Percentiles rank a stretch among this genome's conserved stretches.
Evolutionary conservation across 2,329 filamentous ascomycete genomes (phyloP).

Genomic region (Exophiala sp.): DNA sequence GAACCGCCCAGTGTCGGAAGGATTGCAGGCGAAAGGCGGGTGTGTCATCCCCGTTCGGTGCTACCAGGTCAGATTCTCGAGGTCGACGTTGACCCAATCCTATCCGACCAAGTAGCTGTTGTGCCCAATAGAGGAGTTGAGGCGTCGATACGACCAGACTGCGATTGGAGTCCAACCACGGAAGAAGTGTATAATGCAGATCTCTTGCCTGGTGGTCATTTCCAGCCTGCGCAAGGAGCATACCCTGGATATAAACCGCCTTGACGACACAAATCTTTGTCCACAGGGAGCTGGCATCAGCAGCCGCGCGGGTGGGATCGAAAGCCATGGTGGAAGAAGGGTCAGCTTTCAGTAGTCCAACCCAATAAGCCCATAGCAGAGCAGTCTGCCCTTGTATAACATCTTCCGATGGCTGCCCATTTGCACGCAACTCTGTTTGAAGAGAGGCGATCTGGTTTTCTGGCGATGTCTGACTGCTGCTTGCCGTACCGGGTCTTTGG

Average conservation of each 20-base stretch:
- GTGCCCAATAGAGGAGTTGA: constrained; percentile 74
- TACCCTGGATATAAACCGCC: constrained; percentile 72
- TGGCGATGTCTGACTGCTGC: constrained; percentile 21
- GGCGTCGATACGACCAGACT: constrained; percentile 48
- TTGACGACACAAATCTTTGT: constrained; percentile 79
- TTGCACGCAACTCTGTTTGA: constrained; percentile 17
- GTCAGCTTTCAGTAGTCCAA: constrained; percentile 8
- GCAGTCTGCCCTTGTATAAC: constrained; percentile 76
- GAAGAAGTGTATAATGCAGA: constrained; percentile 64
- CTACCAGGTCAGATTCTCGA: constrained; percentile 12
- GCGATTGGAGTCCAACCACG: constrained; percentile 51
- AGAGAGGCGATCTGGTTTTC: constrained; percentile 34
- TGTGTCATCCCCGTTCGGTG: constrained; percentile 1
- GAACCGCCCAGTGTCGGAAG: constrained; percentile 46
- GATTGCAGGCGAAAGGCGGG: constrained; percentile 42
- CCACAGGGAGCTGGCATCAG: constrained; percentile 56
- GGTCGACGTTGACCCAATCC: constrained; percentile 58
- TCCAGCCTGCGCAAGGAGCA: constrained; percentile 29
- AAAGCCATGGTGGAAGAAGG: constrained; percentile 20
- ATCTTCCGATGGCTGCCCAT: constrained; percentile 47
- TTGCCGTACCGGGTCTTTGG: constrained; percentile 30
- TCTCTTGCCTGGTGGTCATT: constrained; percentile 56
- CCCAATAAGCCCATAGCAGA: constrained; percentile 58
- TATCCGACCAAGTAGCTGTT: constrained; percentile 70
- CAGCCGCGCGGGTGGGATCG: constrained; percentile 19